Evolutionary conservation across 495 filamentous ascomycete genomes (phyloP).

Genomic region (Physcia stellaris): DNA sequence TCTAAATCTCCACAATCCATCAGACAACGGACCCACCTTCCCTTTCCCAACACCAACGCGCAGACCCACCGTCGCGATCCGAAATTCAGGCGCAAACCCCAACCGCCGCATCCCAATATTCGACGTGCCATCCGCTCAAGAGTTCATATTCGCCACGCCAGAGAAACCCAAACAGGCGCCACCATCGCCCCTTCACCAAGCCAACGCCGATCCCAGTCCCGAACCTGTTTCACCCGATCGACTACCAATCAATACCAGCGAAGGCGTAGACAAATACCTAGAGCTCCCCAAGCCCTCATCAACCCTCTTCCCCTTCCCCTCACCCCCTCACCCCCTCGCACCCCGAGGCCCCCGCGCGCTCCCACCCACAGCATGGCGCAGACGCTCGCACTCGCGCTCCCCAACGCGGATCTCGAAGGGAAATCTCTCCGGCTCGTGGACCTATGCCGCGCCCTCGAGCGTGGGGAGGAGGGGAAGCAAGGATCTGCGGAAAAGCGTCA

Average conservation of each 20-base stretch:
- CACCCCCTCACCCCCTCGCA: conserved; percentile 1
- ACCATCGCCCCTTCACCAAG: conserved; percentile 3
- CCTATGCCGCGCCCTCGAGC: not conserved
- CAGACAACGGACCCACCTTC: not conserved
- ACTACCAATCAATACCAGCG: not conserved
- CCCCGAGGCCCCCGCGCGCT: conserved; percentile 2
- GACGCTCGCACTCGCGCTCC: not conserved
- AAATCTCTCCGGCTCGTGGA: not conserved
- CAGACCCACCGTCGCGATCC: conserved; percentile 1
- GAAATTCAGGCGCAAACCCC: not conserved
- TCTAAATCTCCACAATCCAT: conserved; percentile 3
- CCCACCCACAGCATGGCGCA: no score
- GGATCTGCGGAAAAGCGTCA: conserved; percentile 8
- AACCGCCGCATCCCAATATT: conserved; percentile 1
- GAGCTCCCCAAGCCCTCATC: not conserved
- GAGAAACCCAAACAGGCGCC: not conserved
- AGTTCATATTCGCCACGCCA: not conserved
- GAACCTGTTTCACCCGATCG: not conserved
- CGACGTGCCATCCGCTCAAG: not conserved
- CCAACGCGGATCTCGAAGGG: conserved; percentile 1
- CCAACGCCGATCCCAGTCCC: not conserved
- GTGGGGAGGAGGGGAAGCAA: not conserved
- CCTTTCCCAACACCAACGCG: conserved; percentile 6
- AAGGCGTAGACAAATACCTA: not conserved
- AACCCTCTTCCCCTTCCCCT: conserved; percentile 3